Conservation (phyloP, 225 moss, liverwort and hornwort species). For the Sphagnum tenellum region DNA sequence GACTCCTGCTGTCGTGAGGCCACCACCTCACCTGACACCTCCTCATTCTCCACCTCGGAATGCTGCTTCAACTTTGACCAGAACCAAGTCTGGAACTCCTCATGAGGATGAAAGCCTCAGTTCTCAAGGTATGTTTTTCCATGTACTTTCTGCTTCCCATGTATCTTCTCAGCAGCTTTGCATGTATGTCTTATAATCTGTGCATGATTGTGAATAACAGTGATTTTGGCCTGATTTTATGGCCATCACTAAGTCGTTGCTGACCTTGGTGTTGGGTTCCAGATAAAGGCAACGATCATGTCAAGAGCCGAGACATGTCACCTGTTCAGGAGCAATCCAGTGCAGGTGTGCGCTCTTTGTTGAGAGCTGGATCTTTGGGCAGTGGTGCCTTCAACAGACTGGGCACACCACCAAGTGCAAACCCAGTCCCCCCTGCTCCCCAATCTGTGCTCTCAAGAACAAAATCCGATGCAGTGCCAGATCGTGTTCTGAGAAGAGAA, state of each 20-base stretch:
- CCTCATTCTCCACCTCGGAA: conserved; percentile 48
- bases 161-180: too few species aligned
- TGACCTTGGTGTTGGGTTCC: too few species aligned
- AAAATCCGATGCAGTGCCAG: conserved; percentile 33
- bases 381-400: conserved; percentile 48
- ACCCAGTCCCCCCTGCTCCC: conserved; percentile 13
- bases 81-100: conserved; percentile 29
- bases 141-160: too few species aligned
- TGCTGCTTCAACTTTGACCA: conserved; percentile 8
- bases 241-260: too few species aligned
- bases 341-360: conserved; percentile 6
- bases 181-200: too few species aligned
- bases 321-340: conserved; percentile 12
- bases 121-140: conserved; percentile 33
- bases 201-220: too few species aligned
- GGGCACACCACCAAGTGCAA: conserved; percentile 3
- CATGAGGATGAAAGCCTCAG: conserved; percentile 35
- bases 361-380: conserved; percentile 31
- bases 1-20: conserved; percentile 42
- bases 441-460: conserved; percentile 46
- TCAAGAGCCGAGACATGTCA: conserved; percentile 18
- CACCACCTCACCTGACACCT: conserved; percentile 35
- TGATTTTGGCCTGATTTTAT: too few species aligned
- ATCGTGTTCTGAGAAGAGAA: conserved; percentile 24
- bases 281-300: conserved; percentile 26